Percentiles rank a stretch among this genome's conserved stretches.
These are phyloP conservation scores for Talaromyces amestolkiae DNA, from an alignment of 2,329 filamentous ascomycete species.

Conservation along the genomic window DNA sequence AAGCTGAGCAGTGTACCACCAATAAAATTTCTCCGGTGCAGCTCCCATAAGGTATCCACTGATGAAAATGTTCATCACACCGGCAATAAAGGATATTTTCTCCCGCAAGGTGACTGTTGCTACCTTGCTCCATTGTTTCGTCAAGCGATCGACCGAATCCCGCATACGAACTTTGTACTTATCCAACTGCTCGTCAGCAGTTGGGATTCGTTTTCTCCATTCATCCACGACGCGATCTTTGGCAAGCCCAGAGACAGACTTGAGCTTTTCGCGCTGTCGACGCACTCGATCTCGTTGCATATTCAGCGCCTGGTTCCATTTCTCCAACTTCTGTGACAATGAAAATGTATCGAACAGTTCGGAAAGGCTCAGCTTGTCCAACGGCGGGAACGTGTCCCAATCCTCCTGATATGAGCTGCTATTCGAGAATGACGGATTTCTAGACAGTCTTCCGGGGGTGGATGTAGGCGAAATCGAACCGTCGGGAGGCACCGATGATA, in stretches of 20 bases:
- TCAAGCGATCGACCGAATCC: conserved; percentile 80
- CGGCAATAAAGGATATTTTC: conserved; percentile 93
- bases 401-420: conserved; percentile 85
- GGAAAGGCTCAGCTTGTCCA: conserved; percentile 86
- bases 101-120: conserved; percentile 84
- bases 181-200: conserved; percentile 87
- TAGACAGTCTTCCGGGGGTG: conserved; percentile 56
- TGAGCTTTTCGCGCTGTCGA: conserved; percentile 76
- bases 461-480: conserved; percentile 31
- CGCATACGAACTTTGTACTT: conserved; percentile 88
- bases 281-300: conserved; percentile 82
- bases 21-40: conserved; percentile 78
- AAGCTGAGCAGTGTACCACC: conserved; percentile 87
- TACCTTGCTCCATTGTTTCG: conserved; percentile 81
- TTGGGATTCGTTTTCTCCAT: conserved; percentile 80
- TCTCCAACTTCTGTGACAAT: conserved; percentile 84
- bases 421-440: conserved; percentile 77
- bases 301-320: conserved; percentile 77
- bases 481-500: conserved; percentile 25
- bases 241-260: conserved; percentile 72
- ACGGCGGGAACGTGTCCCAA: conserved; percentile 79
- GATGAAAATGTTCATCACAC: conserved; percentile 95
- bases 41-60: conserved; percentile 91
- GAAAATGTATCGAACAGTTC: conserved; percentile 92
- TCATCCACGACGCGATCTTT: conserved; percentile 88